Conservation (phyloP, 2,329 filamentous ascomycete genomes). For the Sclerotinia sclerotiorum region DNA sequence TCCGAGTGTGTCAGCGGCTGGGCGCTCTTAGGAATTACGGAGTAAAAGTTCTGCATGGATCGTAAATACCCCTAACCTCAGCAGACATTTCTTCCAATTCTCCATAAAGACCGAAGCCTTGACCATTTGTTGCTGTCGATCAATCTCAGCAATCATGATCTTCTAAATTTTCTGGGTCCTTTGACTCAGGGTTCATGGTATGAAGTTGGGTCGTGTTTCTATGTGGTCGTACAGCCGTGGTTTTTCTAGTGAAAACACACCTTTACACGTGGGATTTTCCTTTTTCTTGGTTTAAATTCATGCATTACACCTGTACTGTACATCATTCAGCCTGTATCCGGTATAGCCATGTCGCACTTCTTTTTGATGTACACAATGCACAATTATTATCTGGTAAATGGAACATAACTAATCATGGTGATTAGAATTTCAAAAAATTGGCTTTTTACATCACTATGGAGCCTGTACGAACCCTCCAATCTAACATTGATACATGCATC, state of each 20-base stretch:
- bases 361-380: constrained; percentile 3
- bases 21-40: constrained; percentile 5
- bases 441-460: background rate
- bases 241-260: constrained; percentile 14
- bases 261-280: constrained; percentile 21
- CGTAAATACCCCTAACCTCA: constrained; percentile 15
- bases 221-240: constrained; percentile 20
- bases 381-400: constrained; percentile 11
- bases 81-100: constrained; percentile 18
- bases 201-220: constrained; percentile 22
- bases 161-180: constrained; percentile 10
- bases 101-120: constrained; percentile 21
- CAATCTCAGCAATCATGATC: constrained; percentile 22
- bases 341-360: constrained; percentile 18
- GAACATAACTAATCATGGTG: constrained; percentile 10
- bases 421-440: background rate
- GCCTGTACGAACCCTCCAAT: constrained; percentile 17
- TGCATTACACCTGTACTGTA: constrained; percentile 20
- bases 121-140: constrained; percentile 24
- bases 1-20: constrained; percentile 19
- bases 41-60: constrained; percentile 20
- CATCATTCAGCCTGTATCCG: constrained; percentile 13
- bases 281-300: constrained; percentile 15
- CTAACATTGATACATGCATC: constrained; percentile 18
- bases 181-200: constrained; percentile 11